A percentile compares a stretch with the other conserved stretches of the same genome.
These are phyloP conservation scores for Magnusiomyces paraingens DNA, from an alignment of 1,139 yeast species.

Conservation along the genomic window DNA sequence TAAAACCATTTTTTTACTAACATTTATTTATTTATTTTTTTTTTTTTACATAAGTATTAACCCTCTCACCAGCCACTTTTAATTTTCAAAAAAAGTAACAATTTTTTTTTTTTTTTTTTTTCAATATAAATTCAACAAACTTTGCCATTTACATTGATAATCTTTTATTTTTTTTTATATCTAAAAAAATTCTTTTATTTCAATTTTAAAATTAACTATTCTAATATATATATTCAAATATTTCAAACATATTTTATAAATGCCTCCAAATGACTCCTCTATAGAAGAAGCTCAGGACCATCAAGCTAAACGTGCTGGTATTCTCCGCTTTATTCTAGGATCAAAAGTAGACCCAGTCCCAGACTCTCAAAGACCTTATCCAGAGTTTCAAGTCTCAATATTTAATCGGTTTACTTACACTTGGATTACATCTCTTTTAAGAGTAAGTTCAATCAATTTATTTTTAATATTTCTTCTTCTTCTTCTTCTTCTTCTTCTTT, in stretches of 20 bases:
- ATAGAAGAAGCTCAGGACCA: too few relatives aligned
- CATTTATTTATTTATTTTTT: too few relatives aligned
- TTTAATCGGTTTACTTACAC: constrained; percentile 9
- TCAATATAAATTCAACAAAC: not conserved
- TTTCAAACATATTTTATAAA: not conserved
- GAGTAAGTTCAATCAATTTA: not conserved
- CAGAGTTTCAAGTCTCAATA: constrained; percentile 24
- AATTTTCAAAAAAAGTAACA: too few relatives aligned
- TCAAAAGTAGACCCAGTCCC: constrained; percentile 30
- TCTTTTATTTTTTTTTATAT: not conserved
- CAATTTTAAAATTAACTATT: not conserved
- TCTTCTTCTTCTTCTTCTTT: too few relatives aligned
- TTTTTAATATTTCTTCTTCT: too few relatives aligned
- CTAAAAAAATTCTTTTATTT: not conserved
- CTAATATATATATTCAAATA: not conserved
- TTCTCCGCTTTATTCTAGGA: constrained; percentile 26
- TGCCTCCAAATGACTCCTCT: not conserved
- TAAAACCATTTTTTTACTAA: too few relatives aligned
- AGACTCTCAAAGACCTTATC: constrained; percentile 23
- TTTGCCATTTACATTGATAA: not conserved
- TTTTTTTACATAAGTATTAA: too few relatives aligned
- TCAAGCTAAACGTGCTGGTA: constrained; percentile 1
- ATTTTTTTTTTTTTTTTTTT: not conserved
- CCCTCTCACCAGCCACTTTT: too few relatives aligned
- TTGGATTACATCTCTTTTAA: not conserved